Percentiles rank a stretch among this genome's conserved stretches.
Conservation (phyloP, 2,329 filamentous ascomycete genomes). For the Monosporascus sp. region DNA sequence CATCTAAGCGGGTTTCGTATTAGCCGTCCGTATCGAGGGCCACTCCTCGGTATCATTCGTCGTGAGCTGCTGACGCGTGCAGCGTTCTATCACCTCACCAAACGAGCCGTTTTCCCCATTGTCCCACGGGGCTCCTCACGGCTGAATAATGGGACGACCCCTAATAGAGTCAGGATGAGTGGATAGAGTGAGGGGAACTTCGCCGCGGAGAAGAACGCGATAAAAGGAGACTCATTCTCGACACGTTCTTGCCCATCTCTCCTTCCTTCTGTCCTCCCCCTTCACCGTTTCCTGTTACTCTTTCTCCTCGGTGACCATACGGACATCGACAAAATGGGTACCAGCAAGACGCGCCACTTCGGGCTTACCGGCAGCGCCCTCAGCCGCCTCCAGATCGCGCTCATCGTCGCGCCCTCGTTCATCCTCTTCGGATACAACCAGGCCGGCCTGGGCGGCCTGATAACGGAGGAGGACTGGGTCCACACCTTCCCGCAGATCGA, state of each 20-base stretch:
- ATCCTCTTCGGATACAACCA: constrained; percentile 39
- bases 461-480: constrained; percentile 28
- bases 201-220: background rate
- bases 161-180: background rate
- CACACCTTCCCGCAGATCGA: constrained; percentile 34
- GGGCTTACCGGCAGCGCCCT: constrained; percentile 32
- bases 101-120: background rate
- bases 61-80: too few relatives aligned
- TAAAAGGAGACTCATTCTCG: background rate
- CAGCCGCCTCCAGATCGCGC: constrained; percentile 31
- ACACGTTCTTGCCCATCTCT: background rate
- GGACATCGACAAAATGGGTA: background rate
- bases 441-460: constrained; percentile 31
- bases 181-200: background rate
- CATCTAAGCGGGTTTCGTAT: too few relatives aligned
- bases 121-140: background rate
- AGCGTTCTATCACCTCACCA: too few relatives aligned
- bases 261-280: background rate
- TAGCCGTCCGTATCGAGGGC: too few relatives aligned
- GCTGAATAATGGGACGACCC: background rate
- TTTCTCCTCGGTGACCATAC: constrained; percentile 3
- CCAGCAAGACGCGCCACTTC: constrained; percentile 15
- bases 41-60: too few relatives aligned
- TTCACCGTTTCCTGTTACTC: background rate
- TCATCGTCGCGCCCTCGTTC: constrained; percentile 38